Conservation (phyloP, 2,329 filamentous ascomycete genomes). For the Cladobotryum mycophilum region DNA sequence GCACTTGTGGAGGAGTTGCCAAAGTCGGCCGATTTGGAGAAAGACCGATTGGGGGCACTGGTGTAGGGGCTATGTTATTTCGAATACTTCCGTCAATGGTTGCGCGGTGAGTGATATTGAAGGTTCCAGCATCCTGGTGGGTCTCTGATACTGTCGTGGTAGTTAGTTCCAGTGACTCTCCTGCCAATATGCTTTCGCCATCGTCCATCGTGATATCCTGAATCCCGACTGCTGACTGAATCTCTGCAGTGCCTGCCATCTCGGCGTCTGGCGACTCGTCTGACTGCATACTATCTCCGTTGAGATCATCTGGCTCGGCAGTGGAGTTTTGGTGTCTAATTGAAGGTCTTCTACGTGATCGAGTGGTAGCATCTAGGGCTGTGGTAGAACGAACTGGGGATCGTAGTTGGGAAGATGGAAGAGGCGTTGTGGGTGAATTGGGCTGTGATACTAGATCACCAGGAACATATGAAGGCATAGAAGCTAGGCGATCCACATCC, state of each 20-base stretch:
- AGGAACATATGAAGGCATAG: conserved; percentile 67
- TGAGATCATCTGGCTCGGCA: conserved; percentile 81
- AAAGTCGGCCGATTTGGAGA: conserved; percentile 67
- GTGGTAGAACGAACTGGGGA: conserved; percentile 51
- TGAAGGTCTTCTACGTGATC: conserved; percentile 66
- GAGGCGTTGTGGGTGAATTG: conserved; percentile 80
- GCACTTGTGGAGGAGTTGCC: conserved; percentile 68
- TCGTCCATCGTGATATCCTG: conserved; percentile 77
- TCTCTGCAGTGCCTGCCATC: conserved; percentile 72
- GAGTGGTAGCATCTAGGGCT: conserved; percentile 44
- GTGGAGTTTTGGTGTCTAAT: conserved; percentile 88
- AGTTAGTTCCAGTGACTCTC: conserved; percentile 65
- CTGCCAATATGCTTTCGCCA: conserved; percentile 70
- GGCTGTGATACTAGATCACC: conserved; percentile 77
- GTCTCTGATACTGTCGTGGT: conserved; percentile 75
- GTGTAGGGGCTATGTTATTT: conserved; percentile 61
- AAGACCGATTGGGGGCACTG: conserved; percentile 62
- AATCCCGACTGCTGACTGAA: conserved; percentile 77
- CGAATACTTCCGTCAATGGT: conserved; percentile 79
- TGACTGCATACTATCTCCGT: conserved; percentile 75
- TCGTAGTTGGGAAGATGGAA: conserved; percentile 56
- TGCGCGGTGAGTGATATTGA: conserved; percentile 86
- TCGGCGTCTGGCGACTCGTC: conserved; percentile 71
- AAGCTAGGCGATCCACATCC: conserved; percentile 75
- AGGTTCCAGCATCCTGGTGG: conserved; percentile 76